phyloP scores from a whole-genome alignment of 768 basidiomycete genomes.

The Leccinum barrowsii region DNA sequence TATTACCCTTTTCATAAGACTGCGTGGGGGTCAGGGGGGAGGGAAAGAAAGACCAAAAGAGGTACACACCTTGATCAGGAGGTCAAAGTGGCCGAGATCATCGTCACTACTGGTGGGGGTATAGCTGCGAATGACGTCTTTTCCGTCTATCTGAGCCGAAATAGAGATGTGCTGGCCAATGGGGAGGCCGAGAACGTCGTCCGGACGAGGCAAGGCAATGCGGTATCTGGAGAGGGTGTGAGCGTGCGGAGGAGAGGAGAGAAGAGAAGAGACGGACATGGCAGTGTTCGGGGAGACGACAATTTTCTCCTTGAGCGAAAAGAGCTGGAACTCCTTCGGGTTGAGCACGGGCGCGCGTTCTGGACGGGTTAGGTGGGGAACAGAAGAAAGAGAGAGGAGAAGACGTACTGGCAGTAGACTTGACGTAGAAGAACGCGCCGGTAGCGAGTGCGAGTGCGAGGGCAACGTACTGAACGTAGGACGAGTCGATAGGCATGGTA shows the following conservation, averaged over 20 bases:
- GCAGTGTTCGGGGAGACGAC: conserved; percentile 94
- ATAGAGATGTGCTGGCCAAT: conserved; percentile 96
- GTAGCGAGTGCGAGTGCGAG: conserved; percentile 49
- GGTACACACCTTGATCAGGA: conserved; percentile 83
- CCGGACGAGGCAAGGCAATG: conserved; percentile 72
- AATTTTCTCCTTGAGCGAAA: conserved; percentile 76
- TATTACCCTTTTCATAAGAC: conserved; percentile 97
- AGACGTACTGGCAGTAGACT: conserved; percentile 43
- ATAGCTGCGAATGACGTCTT: conserved; percentile 87
- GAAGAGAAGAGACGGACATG: conserved; percentile 51
- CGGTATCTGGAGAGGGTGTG: conserved; percentile 64
- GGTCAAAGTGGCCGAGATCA: conserved; percentile 90
- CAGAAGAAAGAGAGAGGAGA: conserved; percentile 8
- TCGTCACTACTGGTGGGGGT: conserved; percentile 95
- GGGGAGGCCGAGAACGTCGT: conserved; percentile 86
- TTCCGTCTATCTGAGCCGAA: conserved; percentile 86
- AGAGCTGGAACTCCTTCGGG: conserved; percentile 76
- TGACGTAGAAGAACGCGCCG: conserved; percentile 50
- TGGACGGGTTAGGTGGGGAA: conserved; percentile 24
- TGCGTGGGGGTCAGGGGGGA: conserved; percentile 27
- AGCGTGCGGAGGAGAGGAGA: neutral
- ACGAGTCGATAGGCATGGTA: conserved; percentile 15
- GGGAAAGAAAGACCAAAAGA: neutral
- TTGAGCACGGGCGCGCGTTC: conserved; percentile 70
- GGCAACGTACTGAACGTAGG: conserved; percentile 45